Base-by-base conservation (phyloP, 2,329 filamentous ascomycete genomes). In the Drechslerella dactyloides region DNA sequence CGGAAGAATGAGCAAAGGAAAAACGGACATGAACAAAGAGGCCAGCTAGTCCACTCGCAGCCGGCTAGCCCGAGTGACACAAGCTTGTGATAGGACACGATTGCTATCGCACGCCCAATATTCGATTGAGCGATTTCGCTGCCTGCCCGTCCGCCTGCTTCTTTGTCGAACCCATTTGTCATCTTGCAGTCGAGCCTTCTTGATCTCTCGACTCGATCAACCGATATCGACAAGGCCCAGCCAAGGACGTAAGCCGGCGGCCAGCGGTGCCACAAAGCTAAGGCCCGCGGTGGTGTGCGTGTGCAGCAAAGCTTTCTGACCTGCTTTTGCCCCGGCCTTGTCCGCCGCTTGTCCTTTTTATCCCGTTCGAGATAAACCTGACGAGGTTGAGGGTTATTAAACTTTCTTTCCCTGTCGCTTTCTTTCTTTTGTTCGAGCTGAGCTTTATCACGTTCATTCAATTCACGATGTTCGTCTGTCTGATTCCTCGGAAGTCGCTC, bases 181-280 rank as follows among this genome's bases (percentile, higher is more conserved):
- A 69, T 69, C 63, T 54, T 17, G 5, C 44, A 48, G 6, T 23
- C n/a, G n/a, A n/a, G n/a, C 8, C 15, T 6, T 19, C 8, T 23
- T 21, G 10, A 44, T 15, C 40, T 17, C 21, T 23, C 44, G n/a
- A 15, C 27, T 54, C 48, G 24, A 33, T 24, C 57, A 44, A 57
- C 57, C 23, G 61, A 56, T 57, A 69, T 61, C 57, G 57, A 50
- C 65, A 69, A 69, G 65, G 50, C 57, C 44, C 42, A 53, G 58
- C 27, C 53, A 56, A 50, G 58, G 21, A 63, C 44, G 44, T 21
- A 46, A 33, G 58, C 52, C 61, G 58, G 58, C 61, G 51, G 61
- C 64, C 61, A 59, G 53, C 56, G 52, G 65, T 69, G 65, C 65
- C 65, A 69, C 65, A 62, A 63, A 69, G 58, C 65, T 51, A 62